Conservation (phyloP, 257 asterid species). For the Penstemon eatonii region DNA sequence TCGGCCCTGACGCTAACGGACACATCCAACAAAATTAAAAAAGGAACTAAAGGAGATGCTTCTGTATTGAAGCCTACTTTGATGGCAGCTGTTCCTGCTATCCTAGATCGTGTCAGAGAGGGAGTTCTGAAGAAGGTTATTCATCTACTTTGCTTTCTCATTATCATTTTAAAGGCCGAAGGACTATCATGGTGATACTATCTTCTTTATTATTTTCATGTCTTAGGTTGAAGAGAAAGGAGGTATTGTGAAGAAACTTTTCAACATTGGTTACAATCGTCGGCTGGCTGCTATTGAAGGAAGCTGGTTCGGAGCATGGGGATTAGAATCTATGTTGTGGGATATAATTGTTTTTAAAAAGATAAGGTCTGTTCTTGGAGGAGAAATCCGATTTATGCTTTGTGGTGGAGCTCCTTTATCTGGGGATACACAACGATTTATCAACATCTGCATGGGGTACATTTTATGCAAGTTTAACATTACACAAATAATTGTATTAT, state of each 20-base stretch:
- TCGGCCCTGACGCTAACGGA: constrained; percentile 82
- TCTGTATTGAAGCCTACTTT: constrained; percentile 75
- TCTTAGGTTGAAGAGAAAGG: constrained; percentile 84
- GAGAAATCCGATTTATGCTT: constrained; percentile 87
- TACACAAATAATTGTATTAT: constrained; percentile 9
- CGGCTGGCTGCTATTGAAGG: constrained; percentile 78
- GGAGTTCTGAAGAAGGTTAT: constrained; percentile 87
- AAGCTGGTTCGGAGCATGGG: constrained; percentile 93
- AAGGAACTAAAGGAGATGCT: constrained; percentile 90
- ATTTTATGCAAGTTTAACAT: constrained; percentile 23
- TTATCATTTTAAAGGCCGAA: constrained; percentile 19
- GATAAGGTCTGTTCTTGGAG: constrained; percentile 79
- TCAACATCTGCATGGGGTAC: constrained; percentile 96
- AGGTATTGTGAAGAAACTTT: constrained; percentile 73
- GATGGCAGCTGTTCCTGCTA: constrained; percentile 90
- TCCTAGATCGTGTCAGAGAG: constrained; percentile 86
- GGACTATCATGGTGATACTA: constrained; percentile 15
- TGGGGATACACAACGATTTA: constrained; percentile 86
- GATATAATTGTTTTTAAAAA: constrained; percentile 61
- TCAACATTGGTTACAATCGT: constrained; percentile 64
- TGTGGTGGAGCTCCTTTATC: constrained; percentile 99
- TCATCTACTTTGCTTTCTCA: constrained; percentile 5
- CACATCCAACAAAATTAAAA: constrained; percentile 83
- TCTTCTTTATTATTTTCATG: constrained; percentile 20
- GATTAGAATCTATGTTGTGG: constrained; percentile 69